Conservation (phyloP, 208 protist species). For the Trypanosoma conorhini region DNA sequence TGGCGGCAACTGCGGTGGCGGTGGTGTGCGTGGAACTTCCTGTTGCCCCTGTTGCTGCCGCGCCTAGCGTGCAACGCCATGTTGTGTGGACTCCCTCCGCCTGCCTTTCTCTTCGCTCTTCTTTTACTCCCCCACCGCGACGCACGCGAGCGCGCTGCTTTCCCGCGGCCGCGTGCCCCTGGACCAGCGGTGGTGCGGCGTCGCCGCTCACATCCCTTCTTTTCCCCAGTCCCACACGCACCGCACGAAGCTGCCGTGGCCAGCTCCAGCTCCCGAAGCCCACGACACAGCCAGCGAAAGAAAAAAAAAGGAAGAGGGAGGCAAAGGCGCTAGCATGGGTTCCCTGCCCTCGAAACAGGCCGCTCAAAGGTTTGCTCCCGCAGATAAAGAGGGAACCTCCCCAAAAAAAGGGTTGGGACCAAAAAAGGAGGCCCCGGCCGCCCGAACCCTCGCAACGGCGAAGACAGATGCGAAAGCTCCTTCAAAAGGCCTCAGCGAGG, state of each 20-base stretch:
- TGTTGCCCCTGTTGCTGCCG: no score
- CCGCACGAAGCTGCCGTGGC: no score
- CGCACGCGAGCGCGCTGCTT: no score
- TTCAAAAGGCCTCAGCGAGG: conserved; percentile 16
- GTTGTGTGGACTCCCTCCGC: no score
- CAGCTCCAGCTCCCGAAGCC: no score
- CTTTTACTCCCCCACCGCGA: no score
- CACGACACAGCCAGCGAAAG: neutral
- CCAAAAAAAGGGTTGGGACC: neutral
- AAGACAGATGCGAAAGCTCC: neutral
- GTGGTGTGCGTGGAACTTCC: neutral
- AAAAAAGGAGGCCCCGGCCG: neutral
- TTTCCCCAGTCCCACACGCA: no score
- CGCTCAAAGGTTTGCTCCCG: neutral
- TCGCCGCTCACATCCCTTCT: no score
- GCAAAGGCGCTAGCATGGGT: neutral
- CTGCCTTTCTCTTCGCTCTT: no score
- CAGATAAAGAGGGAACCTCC: neutral
- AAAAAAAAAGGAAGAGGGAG: neutral
- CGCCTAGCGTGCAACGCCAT: no score
- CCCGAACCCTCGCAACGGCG: neutral
- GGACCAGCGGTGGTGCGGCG: no score
- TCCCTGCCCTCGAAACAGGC: neutral
- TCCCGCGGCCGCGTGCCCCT: no score
- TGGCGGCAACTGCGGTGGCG: neutral